Evolutionary conservation across 768 basidiomycete genomes (phyloP), one percentile per base, ranked within the genome.

Genomic region (Inosperma sp.): DNA sequence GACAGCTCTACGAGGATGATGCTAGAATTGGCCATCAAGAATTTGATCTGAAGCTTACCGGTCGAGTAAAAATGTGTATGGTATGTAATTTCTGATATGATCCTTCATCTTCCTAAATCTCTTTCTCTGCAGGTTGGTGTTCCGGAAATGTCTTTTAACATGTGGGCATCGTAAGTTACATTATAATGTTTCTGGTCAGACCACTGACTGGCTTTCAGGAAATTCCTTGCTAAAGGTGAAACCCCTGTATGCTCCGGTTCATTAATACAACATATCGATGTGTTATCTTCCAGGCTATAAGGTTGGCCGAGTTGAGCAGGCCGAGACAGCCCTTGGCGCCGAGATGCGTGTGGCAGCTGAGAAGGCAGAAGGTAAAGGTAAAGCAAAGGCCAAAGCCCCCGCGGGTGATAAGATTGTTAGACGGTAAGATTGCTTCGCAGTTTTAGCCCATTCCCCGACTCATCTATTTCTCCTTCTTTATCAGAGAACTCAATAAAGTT

Each of bases 61-160:
- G 85, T 49, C 74, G 96, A 54, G 96, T 98, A 39, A 98, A 98
- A 69, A 99, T 99, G 96, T 93, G 86, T 54, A 99, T 99, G 95
- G 95, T 90, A 33, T 33, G 76, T 58, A 7, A 30, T 9, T 9
- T 27, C 2, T 4, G 5, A 16, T 5, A 16, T 47, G 3, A 23
- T 13, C 34, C 37, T 35, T 16, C 14, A 14, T 37, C 22, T 13
- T 19, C 12, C 50, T 6, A 39, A 30, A 31, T 47, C 34, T 36
- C 35, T 26, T 49, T 19, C 7, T 45, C 16, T 52, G 1, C 52
- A 92, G 90, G 90, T 95, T 46, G 96, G 96, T 30, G 94, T 98
- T 5, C 96, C 96, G 0, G 96, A 98, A 63, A 83, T 80, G 69
- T 83, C 84, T 2, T 94, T 99, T 69, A 92, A 94, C 60, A 86